Evolutionary conservation across 768 basidiomycete species (phyloP).

Genomic region (Pleurotus tuoliensis): DNA sequence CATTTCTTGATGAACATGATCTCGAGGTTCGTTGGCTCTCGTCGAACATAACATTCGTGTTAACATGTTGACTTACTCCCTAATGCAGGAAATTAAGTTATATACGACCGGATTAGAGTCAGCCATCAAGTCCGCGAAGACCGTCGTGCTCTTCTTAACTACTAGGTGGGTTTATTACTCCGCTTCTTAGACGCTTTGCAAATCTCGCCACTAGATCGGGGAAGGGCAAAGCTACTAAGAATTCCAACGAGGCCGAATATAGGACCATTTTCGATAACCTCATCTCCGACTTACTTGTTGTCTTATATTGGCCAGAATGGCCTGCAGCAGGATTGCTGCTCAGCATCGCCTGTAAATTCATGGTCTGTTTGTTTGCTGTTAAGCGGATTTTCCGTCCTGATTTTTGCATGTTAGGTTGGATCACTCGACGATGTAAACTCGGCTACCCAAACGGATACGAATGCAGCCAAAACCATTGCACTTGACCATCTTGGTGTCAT

Average conservation of each 20-base stretch:
- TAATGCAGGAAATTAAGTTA: constrained; percentile 59
- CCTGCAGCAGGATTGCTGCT: constrained; percentile 85
- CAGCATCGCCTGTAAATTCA: constrained; percentile 75
- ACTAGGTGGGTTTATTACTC: constrained; percentile 40
- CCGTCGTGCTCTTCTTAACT: constrained; percentile 75
- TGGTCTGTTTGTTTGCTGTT: constrained; percentile 48
- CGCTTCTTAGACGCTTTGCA: not conserved
- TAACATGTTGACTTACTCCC: not conserved
- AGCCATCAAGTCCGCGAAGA: constrained; percentile 80
- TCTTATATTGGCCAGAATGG: constrained; percentile 97
- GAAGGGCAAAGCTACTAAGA: constrained; percentile 84
- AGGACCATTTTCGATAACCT: constrained; percentile 89
- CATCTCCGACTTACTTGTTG: constrained; percentile 80
- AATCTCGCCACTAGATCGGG: constrained; percentile 52
- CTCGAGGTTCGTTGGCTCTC: constrained; percentile 40
- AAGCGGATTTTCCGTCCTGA: not conserved
- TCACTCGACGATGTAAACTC: constrained; percentile 82
- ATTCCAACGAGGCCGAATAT: constrained; percentile 92
- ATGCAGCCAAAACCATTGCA: constrained; percentile 84
- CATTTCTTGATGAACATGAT: constrained; percentile 67
- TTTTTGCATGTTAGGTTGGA: constrained; percentile 49
- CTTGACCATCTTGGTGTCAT: constrained; percentile 94
- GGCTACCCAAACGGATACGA: constrained; percentile 61
- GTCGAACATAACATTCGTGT: not conserved
- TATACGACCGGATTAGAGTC: constrained; percentile 75